Evolutionary conservation across 2,329 filamentous ascomycete genomes (phyloP).

Genomic region (Colletotrichum destructivum): DNA sequence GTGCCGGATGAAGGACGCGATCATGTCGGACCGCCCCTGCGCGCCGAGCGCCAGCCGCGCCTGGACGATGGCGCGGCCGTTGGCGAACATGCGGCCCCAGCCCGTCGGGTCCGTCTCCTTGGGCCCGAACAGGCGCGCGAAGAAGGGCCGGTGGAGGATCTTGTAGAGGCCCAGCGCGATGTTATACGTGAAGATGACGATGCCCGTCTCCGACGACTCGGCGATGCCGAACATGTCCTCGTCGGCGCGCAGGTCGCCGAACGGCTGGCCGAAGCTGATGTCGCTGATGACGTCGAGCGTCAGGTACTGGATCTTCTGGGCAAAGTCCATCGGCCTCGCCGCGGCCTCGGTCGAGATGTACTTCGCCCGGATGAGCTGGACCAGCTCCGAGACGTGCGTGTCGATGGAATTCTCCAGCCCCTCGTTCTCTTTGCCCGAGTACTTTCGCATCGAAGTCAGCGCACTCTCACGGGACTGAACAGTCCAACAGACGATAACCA

Average conservation of each 20-base stretch:
- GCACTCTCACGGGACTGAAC: neutral
- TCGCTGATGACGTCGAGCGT: slow-evolving; percentile 69
- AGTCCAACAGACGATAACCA: neutral
- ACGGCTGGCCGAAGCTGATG: slow-evolving; percentile 65
- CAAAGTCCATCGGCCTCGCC: slow-evolving; percentile 60
- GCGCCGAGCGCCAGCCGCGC: slow-evolving; percentile 29
- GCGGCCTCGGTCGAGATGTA: slow-evolving; percentile 56
- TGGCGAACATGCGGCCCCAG: slow-evolving; percentile 41
- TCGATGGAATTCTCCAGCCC: slow-evolving; percentile 60
- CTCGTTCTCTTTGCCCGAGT: slow-evolving; percentile 63
- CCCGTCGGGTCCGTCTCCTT: slow-evolving; percentile 39
- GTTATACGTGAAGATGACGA: slow-evolving; percentile 42
- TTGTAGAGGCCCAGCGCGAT: slow-evolving; percentile 37
- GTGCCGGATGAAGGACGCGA: slow-evolving; percentile 60
- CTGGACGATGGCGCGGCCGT: slow-evolving; percentile 43
- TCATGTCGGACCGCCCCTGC: slow-evolving; percentile 32
- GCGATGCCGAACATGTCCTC: slow-evolving; percentile 64
- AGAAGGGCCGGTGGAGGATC: slow-evolving; percentile 33
- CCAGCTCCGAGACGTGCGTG: slow-evolving; percentile 59
- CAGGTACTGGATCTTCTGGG: slow-evolving; percentile 63
- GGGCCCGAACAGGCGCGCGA: slow-evolving; percentile 35
- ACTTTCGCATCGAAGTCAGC: slow-evolving; percentile 47
- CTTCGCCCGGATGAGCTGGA: slow-evolving; percentile 60
- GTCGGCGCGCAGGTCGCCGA: slow-evolving; percentile 62
- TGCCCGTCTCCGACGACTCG: slow-evolving; percentile 55